Evolutionary conservation across 2,329 filamentous ascomycete genomes (phyloP), one percentile per base, ranked within the genome.

Genomic region (Dendryphion nanum): DNA sequence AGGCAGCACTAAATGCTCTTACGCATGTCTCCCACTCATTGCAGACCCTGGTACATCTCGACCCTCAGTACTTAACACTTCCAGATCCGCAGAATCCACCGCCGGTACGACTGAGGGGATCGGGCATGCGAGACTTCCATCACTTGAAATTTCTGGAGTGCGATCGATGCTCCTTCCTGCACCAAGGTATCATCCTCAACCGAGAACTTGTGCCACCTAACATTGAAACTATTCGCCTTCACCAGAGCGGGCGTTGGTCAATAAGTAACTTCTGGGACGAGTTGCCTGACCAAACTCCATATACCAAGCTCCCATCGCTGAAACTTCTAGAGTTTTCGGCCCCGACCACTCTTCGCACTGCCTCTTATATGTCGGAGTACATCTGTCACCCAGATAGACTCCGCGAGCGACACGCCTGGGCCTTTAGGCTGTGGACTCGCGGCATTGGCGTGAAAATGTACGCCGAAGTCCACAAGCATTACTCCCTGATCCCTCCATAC

Each of bases 51-150:
- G 49, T 37, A 3, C 61, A 63, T 37, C 34, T 48, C 15, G 51
- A 64, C 29, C 56, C 58, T 6, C 40, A 45, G 20, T 61, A 48
- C 47, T 45, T 44, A 6, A 24, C 43, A 4, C 38, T 48, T 18
- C 15, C 33, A 3, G 43, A 46, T 15, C 42, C 46, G 3, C 41
- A 53, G 14, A 30, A 44, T n/a, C 35, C 53, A 13, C 35, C 40
- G 3, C 48, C 44, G 24, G 43, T 53, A 18, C 44, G 44, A 0
- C 28, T 52, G 1, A 12, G 45, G n/a, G 59, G 58, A 10, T 36
- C 54, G 6, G 59, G 61, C 1, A 48, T 62, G 53, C 57, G 59
- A 8, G 34, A 54, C n/a, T 64, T 63, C 30, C 50, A 59, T 28
- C 35, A 38, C 3, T 48, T 64, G n/a, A 51, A 43, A 8, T 53